Conservation (phyloP, 345 rosid species). For the Heritiera fomes region DNA sequence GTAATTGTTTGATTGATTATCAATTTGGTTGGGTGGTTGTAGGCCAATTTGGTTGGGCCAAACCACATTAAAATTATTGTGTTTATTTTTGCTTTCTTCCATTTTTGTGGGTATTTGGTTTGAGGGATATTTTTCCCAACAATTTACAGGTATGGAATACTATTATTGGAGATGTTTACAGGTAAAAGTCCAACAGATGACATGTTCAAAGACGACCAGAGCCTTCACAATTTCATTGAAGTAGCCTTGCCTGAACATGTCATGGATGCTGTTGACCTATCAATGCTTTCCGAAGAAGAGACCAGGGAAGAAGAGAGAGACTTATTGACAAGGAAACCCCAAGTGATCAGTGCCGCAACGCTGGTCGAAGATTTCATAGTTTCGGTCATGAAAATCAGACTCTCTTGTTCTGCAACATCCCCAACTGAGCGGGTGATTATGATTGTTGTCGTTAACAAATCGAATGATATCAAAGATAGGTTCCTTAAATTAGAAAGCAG, state of each 20-base stretch:
- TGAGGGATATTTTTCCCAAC: no score
- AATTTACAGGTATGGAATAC: slow-evolving; percentile 11
- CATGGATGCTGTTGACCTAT: slow-evolving; percentile 9
- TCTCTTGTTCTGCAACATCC: slow-evolving; percentile 20
- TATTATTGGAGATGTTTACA: slow-evolving; percentile 16
- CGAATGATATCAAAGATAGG: slow-evolving; percentile 22
- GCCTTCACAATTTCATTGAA: slow-evolving; percentile 4
- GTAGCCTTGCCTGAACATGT: neutral
- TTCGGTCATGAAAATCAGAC: slow-evolving; percentile 27
- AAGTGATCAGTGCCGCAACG: no score
- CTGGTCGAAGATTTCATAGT: no score
- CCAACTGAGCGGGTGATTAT: slow-evolving; percentile 18
- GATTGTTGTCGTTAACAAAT: slow-evolving; percentile 22
- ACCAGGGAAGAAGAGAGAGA: no score
- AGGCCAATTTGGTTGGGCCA: no score
- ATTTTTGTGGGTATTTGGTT: no score
- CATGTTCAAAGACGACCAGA: neutral
- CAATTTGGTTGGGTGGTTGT: no score
- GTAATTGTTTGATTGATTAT: no score
- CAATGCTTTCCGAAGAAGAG: slow-evolving; percentile 25
- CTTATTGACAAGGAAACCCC: no score
- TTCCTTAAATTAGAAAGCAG: neutral
- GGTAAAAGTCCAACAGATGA: slow-evolving; percentile 3
- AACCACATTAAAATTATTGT: no score
- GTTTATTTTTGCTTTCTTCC: no score